phyloP scores from a whole-genome alignment of 202 grass and related monocot genomes.

The Panicum hallii region DNA sequence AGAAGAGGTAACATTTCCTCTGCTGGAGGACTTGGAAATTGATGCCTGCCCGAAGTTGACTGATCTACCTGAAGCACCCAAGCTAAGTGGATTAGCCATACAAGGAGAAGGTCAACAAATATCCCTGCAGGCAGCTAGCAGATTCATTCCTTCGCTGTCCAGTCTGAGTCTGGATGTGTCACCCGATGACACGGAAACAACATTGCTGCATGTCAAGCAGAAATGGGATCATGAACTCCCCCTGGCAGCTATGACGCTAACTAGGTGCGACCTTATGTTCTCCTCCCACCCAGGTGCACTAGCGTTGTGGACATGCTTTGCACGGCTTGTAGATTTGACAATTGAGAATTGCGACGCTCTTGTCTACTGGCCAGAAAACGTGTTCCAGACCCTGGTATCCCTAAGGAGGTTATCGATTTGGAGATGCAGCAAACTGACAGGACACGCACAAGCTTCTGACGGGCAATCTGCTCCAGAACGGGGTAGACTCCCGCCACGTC shows the following conservation, averaged over 20 bases:
- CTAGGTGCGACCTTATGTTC: neutral
- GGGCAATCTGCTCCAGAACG: neutral
- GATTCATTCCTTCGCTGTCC: neutral
- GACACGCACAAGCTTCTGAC: no score
- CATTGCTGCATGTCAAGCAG: neutral
- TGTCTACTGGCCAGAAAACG: constrained; percentile 41
- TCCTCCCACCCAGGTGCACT: neutral
- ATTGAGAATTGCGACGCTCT: fast-evolving
- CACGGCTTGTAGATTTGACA: fast-evolving
- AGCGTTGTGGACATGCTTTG: constrained; percentile 28
- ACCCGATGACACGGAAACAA: neutral
- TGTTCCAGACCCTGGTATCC: constrained; percentile 30
- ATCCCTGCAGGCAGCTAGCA: neutral
- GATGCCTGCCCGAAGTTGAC: no score
- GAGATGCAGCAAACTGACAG: no score
- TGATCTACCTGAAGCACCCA: neutral
- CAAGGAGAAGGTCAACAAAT: neutral
- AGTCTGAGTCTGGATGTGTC: fast-evolving
- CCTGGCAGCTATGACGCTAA: fast-evolving
- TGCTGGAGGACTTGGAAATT: no score
- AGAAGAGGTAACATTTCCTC: no score
- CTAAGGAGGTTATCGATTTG: neutral
- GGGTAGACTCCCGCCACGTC: neutral
- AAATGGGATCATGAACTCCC: neutral
- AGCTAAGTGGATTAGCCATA: neutral